Evolutionary conservation across 2,329 filamentous ascomycete species (phyloP).

Genomic region (Zalaria obscura): DNA sequence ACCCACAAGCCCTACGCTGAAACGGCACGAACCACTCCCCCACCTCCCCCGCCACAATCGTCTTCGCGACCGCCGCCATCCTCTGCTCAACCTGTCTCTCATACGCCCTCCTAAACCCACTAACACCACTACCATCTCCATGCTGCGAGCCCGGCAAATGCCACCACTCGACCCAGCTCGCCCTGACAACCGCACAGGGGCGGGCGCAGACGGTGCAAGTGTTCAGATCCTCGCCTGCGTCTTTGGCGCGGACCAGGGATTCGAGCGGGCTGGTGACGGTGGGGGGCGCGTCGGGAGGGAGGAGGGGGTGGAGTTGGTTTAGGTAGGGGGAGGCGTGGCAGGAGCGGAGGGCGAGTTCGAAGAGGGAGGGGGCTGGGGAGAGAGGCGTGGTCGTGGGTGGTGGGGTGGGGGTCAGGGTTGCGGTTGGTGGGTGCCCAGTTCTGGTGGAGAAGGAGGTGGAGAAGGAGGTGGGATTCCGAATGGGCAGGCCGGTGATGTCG

Average conservation of each 20-base stretch:
- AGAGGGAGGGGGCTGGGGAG: constrained; percentile 17
- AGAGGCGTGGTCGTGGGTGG: constrained; percentile 1
- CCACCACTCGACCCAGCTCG: constrained; percentile 24
- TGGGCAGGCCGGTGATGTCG: constrained; percentile 15
- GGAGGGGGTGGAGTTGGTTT: constrained; percentile 9
- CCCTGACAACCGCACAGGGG: constrained; percentile 15
- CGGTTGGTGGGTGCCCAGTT: not conserved
- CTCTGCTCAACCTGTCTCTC: no score
- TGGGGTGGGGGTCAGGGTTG: constrained; percentile 1
- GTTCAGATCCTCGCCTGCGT: constrained; percentile 14
- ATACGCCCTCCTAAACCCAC: no score
- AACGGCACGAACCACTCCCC: constrained; percentile 18
- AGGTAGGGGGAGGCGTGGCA: constrained; percentile 12
- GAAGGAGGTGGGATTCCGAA: not conserved
- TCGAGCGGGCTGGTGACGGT: constrained; percentile 10
- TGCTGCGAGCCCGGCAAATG: constrained; percentile 1
- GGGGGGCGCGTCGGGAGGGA: constrained; percentile 9
- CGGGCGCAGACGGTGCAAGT: constrained; percentile 17
- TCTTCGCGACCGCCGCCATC: not conserved
- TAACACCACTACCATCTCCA: no score
- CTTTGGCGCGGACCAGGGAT: constrained; percentile 6
- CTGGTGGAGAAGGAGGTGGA: constrained; percentile 2
- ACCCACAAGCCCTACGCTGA: constrained; percentile 16
- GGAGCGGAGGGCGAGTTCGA: constrained; percentile 18
- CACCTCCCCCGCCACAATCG: constrained; percentile 1